Evolutionary conservation across 495 filamentous ascomycete genomes (phyloP).

Genomic region (Bombardia bombarda): DNA sequence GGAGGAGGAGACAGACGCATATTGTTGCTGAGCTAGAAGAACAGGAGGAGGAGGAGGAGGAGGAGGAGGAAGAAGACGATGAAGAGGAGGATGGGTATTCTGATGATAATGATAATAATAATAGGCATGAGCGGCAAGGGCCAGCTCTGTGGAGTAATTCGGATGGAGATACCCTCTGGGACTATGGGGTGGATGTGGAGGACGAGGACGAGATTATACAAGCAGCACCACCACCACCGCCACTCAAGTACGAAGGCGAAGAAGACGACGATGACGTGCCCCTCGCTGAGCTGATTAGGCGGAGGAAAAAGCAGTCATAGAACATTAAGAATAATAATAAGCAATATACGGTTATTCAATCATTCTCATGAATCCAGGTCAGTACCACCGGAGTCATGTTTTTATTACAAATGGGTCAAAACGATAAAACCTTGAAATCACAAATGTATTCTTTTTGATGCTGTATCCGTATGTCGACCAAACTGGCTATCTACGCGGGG

Average conservation of each 20-base stretch:
- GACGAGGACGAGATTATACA: constrained; percentile 60
- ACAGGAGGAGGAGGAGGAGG: constrained; percentile 29
- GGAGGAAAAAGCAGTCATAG: constrained; percentile 27
- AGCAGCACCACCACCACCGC: background rate
- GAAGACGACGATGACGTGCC: constrained; percentile 67
- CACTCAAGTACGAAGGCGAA: too few relatives aligned
- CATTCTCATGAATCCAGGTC: too few relatives aligned
- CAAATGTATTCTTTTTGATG: too few relatives aligned
- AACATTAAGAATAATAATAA: too few relatives aligned
- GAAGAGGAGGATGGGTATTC: constrained; percentile 28
- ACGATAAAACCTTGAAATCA: too few relatives aligned
- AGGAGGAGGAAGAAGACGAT: too few relatives aligned
- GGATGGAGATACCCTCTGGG: constrained; percentile 75
- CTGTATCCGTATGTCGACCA: too few relatives aligned
- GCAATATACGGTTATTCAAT: too few relatives aligned
- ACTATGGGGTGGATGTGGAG: constrained; percentile 89
- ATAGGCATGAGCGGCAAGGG: constrained; percentile 30
- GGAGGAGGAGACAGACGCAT: constrained; percentile 32
- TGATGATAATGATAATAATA: constrained; percentile 16
- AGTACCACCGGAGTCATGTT: too few relatives aligned
- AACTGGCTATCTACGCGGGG: too few relatives aligned
- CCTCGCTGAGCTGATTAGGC: constrained; percentile 54
- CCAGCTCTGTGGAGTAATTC: constrained; percentile 72
- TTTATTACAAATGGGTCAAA: too few relatives aligned
- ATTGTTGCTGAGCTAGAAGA: constrained; percentile 36